Base-by-base conservation (phyloP, 78 protist species). In the Mastigamoeba balamuthi region DNA sequence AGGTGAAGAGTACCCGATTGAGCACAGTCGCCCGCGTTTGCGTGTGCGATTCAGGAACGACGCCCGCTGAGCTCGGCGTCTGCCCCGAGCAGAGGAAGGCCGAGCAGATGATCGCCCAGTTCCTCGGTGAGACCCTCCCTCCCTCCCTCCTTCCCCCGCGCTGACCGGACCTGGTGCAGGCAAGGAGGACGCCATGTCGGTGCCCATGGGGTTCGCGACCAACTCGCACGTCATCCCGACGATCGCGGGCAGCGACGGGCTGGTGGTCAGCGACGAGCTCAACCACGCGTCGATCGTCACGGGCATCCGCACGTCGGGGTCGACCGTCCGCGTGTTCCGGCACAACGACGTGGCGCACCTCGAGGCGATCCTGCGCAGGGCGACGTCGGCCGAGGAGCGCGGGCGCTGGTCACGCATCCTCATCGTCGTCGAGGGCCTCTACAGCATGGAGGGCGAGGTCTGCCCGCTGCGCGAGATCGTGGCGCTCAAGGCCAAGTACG, bases 121-220 rank as follows among this genome's bases (percentile, higher is more conserved):
- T 94, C 35, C 36, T 95, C 39, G 95, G 96, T 27, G 83, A 84
- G n/a, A n/a, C n/a, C n/a, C n/a, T n/a, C n/a, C n/a, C n/a, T n/a
- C n/a, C n/a, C n/a, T n/a, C n/a, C n/a, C n/a, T n/a, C n/a, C n/a
- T n/a, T n/a, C n/a, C n/a, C n/a, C n/a, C n/a, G n/a, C n/a, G n/a
- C n/a, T n/a, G n/a, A n/a, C n/a, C n/a, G n/a, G n/a, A n/a, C n/a
- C n/a, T n/a, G n/a, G n/a, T n/a, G n/a, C n/a, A n/a, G n/a, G n/a
- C n/a, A n/a, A n/a, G 64, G 88, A 78, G 40, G 95, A 58, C 23
- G 94, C 98, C 1, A 17, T 95, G n/a, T 86, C 91, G 6, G 29
- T 78, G 44, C 96, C 94, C 36, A 95, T 96, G 99, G 99, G 99
- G 37, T 98, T 91, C 63, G 99, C 98, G 7, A 98, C 99, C 69